Evolutionary conservation across 1,284 basidiomycete genomes (phyloP).

Genomic region (Porphyrellus sp.): DNA sequence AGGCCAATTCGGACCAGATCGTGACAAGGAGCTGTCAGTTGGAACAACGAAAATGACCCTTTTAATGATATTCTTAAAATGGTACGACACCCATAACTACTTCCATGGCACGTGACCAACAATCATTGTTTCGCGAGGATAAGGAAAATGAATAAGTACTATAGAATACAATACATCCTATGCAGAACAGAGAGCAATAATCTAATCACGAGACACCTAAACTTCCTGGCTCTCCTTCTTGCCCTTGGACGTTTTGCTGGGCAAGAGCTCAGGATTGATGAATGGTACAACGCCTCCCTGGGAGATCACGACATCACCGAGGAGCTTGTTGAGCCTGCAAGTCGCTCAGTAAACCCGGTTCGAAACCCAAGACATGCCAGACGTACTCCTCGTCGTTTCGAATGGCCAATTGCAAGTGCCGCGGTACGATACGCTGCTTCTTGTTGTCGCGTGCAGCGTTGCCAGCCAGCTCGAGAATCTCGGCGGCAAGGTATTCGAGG

Average conservation of each 20-base stretch:
- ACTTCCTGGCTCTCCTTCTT: constrained; percentile 36
- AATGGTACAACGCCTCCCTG: constrained; percentile 86
- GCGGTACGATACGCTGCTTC: constrained; percentile 85
- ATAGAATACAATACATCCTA: constrained; percentile 35
- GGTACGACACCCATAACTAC: neutral
- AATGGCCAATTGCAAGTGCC: constrained; percentile 87
- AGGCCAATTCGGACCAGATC: neutral
- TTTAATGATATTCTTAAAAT: neutral
- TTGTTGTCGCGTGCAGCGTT: constrained; percentile 69
- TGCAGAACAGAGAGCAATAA: constrained; percentile 24
- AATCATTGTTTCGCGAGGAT: neutral
- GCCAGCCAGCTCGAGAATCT: constrained; percentile 75
- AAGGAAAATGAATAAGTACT: constrained; percentile 30
- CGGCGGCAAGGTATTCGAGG: constrained; percentile 71
- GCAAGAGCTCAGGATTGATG: constrained; percentile 46
- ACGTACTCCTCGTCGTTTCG: constrained; percentile 80
- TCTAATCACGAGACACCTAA: constrained; percentile 18
- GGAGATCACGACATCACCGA: constrained; percentile 83
- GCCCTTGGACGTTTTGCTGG: constrained; percentile 44
- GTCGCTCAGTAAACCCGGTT: neutral
- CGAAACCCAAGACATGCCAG: constrained; percentile 15
- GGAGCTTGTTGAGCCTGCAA: constrained; percentile 60
- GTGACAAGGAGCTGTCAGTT: neutral
- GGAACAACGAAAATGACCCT: neutral
- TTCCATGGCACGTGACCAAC: neutral